phyloP scores from a whole-genome alignment of 371 early-diverging fungal species.

The Mucor sp. region DNA sequence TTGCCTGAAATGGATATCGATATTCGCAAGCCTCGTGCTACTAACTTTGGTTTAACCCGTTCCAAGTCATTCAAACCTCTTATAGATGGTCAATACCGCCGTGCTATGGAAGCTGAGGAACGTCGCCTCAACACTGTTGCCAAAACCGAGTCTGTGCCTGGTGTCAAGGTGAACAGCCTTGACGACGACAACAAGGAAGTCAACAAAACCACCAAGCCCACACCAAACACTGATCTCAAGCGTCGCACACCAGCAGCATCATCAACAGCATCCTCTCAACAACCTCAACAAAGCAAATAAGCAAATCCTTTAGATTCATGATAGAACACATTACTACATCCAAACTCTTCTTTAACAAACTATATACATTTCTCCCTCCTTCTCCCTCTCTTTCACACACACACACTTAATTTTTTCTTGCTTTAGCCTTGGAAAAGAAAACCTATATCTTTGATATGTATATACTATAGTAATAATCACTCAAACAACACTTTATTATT shows the following conservation, averaged over 20 bases:
- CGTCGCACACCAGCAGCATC: slow-evolving; percentile 13
- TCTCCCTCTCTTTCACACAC: background rate
- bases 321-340: background rate
- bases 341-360: background rate
- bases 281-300: slow-evolving; percentile 12
- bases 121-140: slow-evolving; percentile 26
- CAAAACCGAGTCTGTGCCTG: slow-evolving; percentile 18
- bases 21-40: slow-evolving; percentile 36
- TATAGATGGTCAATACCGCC: slow-evolving; percentile 38
- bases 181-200: slow-evolving; percentile 4
- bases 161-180: slow-evolving; percentile 6
- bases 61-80: slow-evolving; percentile 39
- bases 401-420: background rate
- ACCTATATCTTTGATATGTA: background rate
- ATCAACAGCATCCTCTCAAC: background rate
- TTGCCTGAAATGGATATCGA: slow-evolving; percentile 42
- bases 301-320: background rate
- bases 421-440: background rate
- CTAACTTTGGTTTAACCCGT: slow-evolving; percentile 36
- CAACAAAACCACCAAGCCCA: slow-evolving; percentile 11
- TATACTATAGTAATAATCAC: background rate
- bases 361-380: background rate
- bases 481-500: background rate
- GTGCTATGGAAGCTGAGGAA: slow-evolving; percentile 36
- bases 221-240: slow-evolving; percentile 16